Base-by-base conservation (phyloP, 345 rosid genomes). In the Pelargonium nanum region DNA sequence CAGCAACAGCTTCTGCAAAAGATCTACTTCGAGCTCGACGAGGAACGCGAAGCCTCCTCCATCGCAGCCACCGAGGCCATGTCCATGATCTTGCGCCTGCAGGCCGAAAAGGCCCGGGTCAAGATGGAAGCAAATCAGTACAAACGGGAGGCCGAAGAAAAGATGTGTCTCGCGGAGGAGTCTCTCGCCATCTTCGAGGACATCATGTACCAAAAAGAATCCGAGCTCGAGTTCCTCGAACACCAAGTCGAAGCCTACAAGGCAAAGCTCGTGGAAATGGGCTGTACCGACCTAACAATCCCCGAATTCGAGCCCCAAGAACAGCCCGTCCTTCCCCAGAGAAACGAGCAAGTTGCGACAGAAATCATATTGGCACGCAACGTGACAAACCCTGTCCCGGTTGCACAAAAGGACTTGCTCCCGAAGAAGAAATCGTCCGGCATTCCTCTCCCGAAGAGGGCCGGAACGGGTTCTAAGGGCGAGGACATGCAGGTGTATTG, bases 121-220 rank as follows among this genome's bases (percentile, higher is more conserved):
- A 75, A 75, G 75, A 78, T 92, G 97, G 99, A 92, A 67, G 87
- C 99, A 0, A 85, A 77, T 63, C 99, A 92, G 56, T 92, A 87
- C 67, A 87, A 84, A 73, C 83, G 99, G 44, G 62, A 87, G 83
- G 81, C 93, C 0, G 97, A 92, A 65, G 97, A 82, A 74, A 87
- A 84, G 62, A 81, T 89, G 70, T 66, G 77, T 50, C 89, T 85
- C 40, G 96, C 91, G 0, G 94, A 92, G 67, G 85, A 86, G n/a
- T 84, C 89, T 32, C 75, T 92, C 0, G 85, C 75, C 0, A 62
- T 80, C 13, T 79, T 82, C 25, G 96, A 89, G 50, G 91, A 92
- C 32, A 68, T 87, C n/a, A 80, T 87, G 10, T 81, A 77, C 54
- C 89, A 85, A 51, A 86, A 86, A 66, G 96, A 92, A 64, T 75